A percentile compares a stretch with the other conserved stretches of the same genome.
phyloP scores from a whole-genome alignment of 2,329 filamentous ascomycete species.

The Fusarium sp. region DNA sequence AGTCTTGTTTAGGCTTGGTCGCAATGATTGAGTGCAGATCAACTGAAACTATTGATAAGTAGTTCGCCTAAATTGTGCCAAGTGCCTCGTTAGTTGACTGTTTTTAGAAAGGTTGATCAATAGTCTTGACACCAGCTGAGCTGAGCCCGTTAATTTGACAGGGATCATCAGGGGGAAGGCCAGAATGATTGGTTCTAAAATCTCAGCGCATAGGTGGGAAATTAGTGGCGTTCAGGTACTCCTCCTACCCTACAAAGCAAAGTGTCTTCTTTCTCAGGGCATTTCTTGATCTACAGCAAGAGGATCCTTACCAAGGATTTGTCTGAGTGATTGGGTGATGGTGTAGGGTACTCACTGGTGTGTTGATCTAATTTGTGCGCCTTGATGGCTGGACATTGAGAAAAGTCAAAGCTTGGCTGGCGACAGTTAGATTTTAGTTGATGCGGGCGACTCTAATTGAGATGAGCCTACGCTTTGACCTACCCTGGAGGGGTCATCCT shows the following conservation, averaged over 20 bases:
- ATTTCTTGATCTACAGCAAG: background rate
- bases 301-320: background rate
- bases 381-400: background rate
- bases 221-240: background rate
- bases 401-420: too few species aligned
- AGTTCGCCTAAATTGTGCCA: background rate
- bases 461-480: too few species aligned
- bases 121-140: background rate
- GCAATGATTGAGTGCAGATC: background rate
- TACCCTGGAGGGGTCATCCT: too few species aligned
- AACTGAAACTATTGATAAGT: background rate
- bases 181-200: background rate
- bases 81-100: background rate
- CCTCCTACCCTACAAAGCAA: background rate
- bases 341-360: background rate
- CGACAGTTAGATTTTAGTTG: too few species aligned
- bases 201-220: fast-evolving
- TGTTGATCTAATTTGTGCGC: background rate
- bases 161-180: background rate
- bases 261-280: fast-evolving
- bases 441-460: too few species aligned
- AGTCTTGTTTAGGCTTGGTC: background rate
- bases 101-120: background rate
- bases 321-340: too few species aligned
- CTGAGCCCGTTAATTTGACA: background rate